These are phyloP conservation scores for Phoma sp. DNA, from an alignment of 2,329 filamentous ascomycete species.

Conservation along the genomic window DNA sequence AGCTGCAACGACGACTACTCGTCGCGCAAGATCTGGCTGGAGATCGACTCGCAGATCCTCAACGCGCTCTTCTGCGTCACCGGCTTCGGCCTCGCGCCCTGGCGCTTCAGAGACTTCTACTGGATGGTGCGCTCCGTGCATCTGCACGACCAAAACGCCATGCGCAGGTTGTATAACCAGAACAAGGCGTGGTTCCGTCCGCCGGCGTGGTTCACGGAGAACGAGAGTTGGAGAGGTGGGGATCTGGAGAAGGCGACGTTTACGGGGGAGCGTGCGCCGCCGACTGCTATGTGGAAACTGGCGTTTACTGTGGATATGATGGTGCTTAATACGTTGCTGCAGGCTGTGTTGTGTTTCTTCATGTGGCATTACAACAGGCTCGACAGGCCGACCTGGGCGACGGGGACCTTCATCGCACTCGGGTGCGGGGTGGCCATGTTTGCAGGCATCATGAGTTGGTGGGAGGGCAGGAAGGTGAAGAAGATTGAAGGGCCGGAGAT, in stretches of 20 bases:
- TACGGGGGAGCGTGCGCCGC: constrained; percentile 73
- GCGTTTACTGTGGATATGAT: constrained; percentile 81
- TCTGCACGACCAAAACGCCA: constrained; percentile 52
- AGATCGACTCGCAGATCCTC: constrained; percentile 80
- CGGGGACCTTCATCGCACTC: constrained; percentile 70
- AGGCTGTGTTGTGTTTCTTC: constrained; percentile 73
- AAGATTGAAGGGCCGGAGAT: constrained; percentile 38
- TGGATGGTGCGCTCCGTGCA: constrained; percentile 66
- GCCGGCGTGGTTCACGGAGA: constrained; percentile 65
- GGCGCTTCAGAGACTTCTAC: constrained; percentile 80
- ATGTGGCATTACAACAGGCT: constrained; percentile 83
- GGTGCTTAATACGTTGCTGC: constrained; percentile 78
- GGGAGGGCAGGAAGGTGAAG: constrained; percentile 65
- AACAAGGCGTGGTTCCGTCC: constrained; percentile 79
- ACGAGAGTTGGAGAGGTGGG: constrained; percentile 14
- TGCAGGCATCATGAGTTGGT: constrained; percentile 72
- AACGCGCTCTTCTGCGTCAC: constrained; percentile 86
- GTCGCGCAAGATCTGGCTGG: constrained; percentile 79
- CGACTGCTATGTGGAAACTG: constrained; percentile 74
- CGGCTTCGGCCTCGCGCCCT: constrained; percentile 80
- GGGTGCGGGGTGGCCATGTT: constrained; percentile 71
- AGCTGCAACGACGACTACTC: constrained; percentile 76
- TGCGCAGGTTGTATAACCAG: constrained; percentile 74
- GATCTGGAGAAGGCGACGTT: constrained; percentile 54
- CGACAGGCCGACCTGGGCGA: constrained; percentile 76